These are phyloP conservation scores for Penicillium occitanis DNA, from an alignment of 2,329 filamentous ascomycete genomes.

Conservation along the genomic window DNA sequence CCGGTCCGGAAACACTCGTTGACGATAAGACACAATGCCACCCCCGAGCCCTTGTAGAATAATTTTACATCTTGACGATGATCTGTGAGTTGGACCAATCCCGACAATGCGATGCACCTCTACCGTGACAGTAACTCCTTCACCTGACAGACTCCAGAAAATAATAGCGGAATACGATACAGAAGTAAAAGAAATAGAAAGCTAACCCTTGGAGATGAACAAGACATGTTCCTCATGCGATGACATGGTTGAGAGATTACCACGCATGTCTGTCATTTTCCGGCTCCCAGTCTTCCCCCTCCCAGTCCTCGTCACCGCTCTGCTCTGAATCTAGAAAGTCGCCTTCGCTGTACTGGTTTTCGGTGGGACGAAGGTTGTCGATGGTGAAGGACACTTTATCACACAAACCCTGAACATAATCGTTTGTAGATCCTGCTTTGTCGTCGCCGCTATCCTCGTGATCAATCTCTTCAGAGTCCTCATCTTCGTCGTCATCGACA, in stretches of 20 bases:
- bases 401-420: constrained; percentile 57
- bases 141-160: constrained; percentile 1
- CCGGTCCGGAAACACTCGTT: background rate
- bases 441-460: constrained; percentile 23
- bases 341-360: constrained; percentile 57
- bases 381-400: constrained; percentile 59
- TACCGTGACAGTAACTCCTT: constrained; percentile 7
- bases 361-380: constrained; percentile 61
- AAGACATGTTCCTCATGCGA: background rate
- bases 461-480: constrained; percentile 13
- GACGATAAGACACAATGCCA: background rate
- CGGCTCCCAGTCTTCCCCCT: constrained; percentile 31
- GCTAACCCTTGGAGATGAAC: no score
- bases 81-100: background rate
- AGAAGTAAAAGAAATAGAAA: background rate
- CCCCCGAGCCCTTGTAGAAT: background rate
- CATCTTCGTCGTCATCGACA: constrained; percentile 26
- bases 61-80: constrained; percentile 9
- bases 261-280: constrained; percentile 30
- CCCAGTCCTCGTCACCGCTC: constrained; percentile 64
- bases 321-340: constrained; percentile 62
- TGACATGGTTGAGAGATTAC: constrained; percentile 23
- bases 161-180: background rate
- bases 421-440: constrained; percentile 8
- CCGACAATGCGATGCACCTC: constrained; percentile 1